These are phyloP conservation scores for Cenococcum geophilum DNA, from an alignment of 495 filamentous ascomycete genomes.

Conservation along the genomic window DNA sequence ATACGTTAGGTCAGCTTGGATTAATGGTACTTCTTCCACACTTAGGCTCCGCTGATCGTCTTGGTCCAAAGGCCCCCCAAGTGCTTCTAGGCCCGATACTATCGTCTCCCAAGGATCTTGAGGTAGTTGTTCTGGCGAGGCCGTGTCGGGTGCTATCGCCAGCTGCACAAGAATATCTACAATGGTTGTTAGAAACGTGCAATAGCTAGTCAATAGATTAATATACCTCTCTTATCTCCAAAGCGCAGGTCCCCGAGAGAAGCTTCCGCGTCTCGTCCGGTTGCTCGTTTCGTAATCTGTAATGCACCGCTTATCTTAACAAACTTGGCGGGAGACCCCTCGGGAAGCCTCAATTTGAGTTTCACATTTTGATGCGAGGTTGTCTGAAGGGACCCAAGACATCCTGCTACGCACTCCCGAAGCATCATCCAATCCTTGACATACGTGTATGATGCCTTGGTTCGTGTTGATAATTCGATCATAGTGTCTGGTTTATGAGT, in stretches of 20 bases:
- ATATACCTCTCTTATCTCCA: slow-evolving; percentile 78
- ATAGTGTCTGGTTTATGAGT: slow-evolving; percentile 99
- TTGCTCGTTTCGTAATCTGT: slow-evolving; percentile 96
- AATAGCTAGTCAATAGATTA: background rate
- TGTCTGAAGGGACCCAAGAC: slow-evolving; percentile 87
- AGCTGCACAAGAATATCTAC: slow-evolving; percentile 89
- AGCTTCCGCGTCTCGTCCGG: slow-evolving; percentile 90
- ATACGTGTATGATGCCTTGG: slow-evolving; percentile 95
- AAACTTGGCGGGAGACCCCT: slow-evolving; percentile 95
- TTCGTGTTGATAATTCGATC: slow-evolving; percentile 93
- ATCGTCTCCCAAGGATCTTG: slow-evolving; percentile 97
- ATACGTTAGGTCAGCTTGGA: slow-evolving; percentile 91
- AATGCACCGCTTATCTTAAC: slow-evolving; percentile 97
- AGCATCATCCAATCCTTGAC: slow-evolving; percentile 99
- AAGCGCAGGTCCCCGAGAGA: slow-evolving; percentile 89
- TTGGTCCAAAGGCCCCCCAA: slow-evolving; percentile 83
- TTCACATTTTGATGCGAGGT: slow-evolving; percentile 99
- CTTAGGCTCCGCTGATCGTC: slow-evolving; percentile 80
- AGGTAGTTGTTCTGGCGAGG: slow-evolving; percentile 77
- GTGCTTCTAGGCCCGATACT: slow-evolving; percentile 88
- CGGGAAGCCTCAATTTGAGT: slow-evolving; percentile 86
- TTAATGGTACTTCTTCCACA: slow-evolving; percentile 90
- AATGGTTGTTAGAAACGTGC: slow-evolving; percentile 19
- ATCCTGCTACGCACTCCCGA: slow-evolving; percentile 91
- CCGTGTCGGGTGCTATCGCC: slow-evolving; percentile 82